phyloP scores from a whole-genome alignment of 2,329 filamentous ascomycete genomes.

The Aureobasidium uvarum region DNA sequence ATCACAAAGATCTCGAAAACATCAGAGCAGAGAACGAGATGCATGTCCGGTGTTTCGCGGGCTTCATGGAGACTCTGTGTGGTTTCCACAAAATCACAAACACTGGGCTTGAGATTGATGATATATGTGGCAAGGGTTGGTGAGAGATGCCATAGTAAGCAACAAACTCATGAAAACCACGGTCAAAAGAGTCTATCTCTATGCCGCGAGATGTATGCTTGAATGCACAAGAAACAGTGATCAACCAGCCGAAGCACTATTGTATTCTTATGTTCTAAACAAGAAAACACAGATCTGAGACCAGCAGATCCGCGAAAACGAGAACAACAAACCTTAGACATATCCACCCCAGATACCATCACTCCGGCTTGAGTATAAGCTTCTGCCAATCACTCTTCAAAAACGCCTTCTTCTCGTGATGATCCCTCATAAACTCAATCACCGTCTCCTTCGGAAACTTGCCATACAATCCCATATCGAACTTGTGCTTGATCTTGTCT shows the following conservation, averaged over 20 bases:
- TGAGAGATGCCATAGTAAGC: not conserved
- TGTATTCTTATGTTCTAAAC: no score
- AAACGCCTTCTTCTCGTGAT: not conserved
- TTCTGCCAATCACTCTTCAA: not conserved
- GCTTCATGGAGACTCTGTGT: not conserved
- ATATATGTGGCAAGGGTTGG: not conserved
- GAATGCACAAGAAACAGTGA: no score
- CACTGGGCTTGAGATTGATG: not conserved
- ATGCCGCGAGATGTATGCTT: no score
- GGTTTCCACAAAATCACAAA: not conserved
- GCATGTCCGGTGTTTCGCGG: not conserved
- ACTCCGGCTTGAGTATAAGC: not conserved
- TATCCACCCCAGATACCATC: not conserved
- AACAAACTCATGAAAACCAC: no score
- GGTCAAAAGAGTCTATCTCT: no score
- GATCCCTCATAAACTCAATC: not conserved
- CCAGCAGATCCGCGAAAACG: not conserved
- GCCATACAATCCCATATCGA: conserved; percentile 8
- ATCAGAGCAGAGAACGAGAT: not conserved
- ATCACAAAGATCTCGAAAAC: no score
- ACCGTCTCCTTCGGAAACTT: conserved; percentile 8
- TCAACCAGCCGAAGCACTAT: no score
- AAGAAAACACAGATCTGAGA: not conserved
- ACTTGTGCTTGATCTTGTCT: conserved; percentile 15
- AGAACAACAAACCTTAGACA: no score